A percentile compares a stretch with the other conserved stretches of the same genome.
phyloP scores from a whole-genome alignment of 257 asterid species.

The Vinca minor region DNA sequence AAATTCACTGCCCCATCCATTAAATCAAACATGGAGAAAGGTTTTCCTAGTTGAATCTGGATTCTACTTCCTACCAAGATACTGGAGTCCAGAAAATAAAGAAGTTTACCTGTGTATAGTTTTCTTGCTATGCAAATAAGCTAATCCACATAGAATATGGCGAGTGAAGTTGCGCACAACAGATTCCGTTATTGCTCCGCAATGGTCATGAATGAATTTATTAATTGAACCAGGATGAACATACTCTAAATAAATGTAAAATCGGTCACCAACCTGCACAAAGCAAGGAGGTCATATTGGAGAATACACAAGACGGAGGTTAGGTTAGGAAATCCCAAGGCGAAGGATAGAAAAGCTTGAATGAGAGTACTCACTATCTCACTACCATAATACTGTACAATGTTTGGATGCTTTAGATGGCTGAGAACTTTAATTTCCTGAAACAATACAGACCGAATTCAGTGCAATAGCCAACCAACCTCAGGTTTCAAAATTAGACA shows the following conservation, averaged over 20 bases:
- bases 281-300: constrained; percentile 14
- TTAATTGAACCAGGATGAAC: constrained; percentile 93
- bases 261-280: constrained; percentile 62
- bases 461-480: constrained; percentile 8
- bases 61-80: background rate
- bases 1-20: background rate
- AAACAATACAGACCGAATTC: constrained; percentile 6
- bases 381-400: constrained; percentile 84
- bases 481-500: background rate
- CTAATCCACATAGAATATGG: constrained; percentile 81
- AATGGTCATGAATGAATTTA: constrained; percentile 66
- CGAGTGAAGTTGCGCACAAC: constrained; percentile 86
- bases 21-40: background rate
- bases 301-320: constrained; percentile 8
- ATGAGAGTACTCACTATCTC: constrained; percentile 50
- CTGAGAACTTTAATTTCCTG: constrained; percentile 93
- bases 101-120: constrained; percentile 75
- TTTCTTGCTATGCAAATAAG: constrained; percentile 78
- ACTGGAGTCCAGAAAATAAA: background rate
- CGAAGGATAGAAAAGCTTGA: constrained; percentile 2
- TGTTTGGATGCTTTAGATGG: constrained; percentile 76
- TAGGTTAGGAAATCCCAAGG: background rate
- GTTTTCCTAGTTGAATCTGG: background rate
- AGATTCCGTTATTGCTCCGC: constrained; percentile 80
- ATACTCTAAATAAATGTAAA: constrained; percentile 80